Base-by-base conservation (phyloP, 1,284 basidiomycete species). In the Spongispora temasekensis region DNA sequence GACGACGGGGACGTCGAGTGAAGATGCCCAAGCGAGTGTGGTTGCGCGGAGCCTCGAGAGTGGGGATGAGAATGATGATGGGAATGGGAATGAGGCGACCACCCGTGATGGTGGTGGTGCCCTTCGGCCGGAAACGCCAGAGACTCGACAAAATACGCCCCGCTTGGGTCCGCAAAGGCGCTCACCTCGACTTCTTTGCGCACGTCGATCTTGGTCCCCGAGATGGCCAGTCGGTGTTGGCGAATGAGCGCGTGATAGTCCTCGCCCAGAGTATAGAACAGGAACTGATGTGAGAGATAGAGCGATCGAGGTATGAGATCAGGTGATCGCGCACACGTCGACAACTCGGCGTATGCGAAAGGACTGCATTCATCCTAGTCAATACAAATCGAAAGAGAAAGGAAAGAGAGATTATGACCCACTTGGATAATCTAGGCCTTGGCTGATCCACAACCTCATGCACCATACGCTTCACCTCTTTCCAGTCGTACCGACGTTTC, bases 181-280 rank as follows among this genome's bases (percentile, higher is more conserved):
- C 81, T 87, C 19, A 88, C 82, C 68, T 90, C 85, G 9, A 94
- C 88, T 60, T 89, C 84, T 55, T 81, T 83, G 12, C 91, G 83
- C 19, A 93, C 90, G 13, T 88, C 84, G 55, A 95, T 83, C 76
- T 84, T 86, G 30, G 72, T 61, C 0, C 84, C 83, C 0, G 81
- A 76, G 12, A 91, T 79, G 61, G 88, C 86, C 55, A 92, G 77
- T 55, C 87, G 84, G 56, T 86, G 81, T 1, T 85, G 81, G 1
- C 90, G 85, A 34, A 94, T 81, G 12, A 92, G 84, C 0, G 89
- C 87, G 65, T 91, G 90, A 64, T 93, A 93, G 70, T 94, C 92
- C 63, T 90, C 89, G 2, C 86, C 83, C 0, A 94, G 80, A 2
- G 85, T 81, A 66, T 86, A 83, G 78, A 95, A 95, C 10, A 86